Percentiles rank a stretch among this genome's conserved stretches.
phyloP scores from a whole-genome alignment of 306 rosid genomes.

The Trifolium repens region DNA sequence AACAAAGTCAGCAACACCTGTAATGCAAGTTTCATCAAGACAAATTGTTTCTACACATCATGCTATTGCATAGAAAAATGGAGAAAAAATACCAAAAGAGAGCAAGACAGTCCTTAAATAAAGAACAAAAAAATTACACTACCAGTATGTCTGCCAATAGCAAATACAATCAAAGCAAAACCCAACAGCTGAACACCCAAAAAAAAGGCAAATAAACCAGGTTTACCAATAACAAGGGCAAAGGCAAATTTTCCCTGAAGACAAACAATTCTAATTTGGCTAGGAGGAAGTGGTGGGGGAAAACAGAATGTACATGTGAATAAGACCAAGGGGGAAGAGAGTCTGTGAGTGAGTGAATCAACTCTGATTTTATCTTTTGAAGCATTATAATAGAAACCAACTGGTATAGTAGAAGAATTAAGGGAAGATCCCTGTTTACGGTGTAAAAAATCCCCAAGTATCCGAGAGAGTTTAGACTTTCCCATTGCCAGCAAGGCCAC shows the following conservation, averaged over 20 bases:
- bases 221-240: conserved; percentile 4
- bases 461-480: not conserved
- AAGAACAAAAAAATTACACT: conserved; percentile 6
- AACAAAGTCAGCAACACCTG: conserved; percentile 78
- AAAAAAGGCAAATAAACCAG: not conserved
- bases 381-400: not conserved
- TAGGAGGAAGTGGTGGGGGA: not conserved
- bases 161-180: conserved; percentile 9
- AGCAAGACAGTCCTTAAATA: conserved; percentile 8
- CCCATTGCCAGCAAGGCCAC: not conserved
- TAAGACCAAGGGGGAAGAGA: not conserved
- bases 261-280: conserved; percentile 10
- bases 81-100: not conserved
- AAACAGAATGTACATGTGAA: conserved; percentile 2
- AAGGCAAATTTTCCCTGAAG: not conserved
- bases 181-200: conserved; percentile 20
- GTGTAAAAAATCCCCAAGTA: not conserved
- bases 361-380: not conserved
- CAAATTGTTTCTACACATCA: conserved; percentile 26
- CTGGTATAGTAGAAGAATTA: not conserved
- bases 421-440: not conserved
- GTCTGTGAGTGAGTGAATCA: not conserved
- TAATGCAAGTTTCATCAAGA: conserved; percentile 37
- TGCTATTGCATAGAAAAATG: not conserved
- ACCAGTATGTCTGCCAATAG: conserved; percentile 11